Conservation (phyloP, 495 filamentous ascomycete genomes). For the Penicillium argentinense region DNA sequence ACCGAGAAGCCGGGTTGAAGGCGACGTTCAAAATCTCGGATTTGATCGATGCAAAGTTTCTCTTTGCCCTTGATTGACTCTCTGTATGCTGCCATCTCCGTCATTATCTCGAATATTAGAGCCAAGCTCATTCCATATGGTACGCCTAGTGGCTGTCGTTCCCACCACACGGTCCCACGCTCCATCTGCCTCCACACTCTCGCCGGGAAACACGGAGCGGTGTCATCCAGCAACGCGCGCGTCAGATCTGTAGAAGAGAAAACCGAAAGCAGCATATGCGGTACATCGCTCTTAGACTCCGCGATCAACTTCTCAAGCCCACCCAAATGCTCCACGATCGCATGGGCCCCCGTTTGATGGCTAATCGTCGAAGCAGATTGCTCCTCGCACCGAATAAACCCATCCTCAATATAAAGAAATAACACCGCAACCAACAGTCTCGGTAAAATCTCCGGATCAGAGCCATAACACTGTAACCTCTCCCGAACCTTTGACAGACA, state of each 20-base stretch:
- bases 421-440: constrained; percentile 37
- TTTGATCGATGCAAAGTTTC: constrained; percentile 9
- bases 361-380: constrained; percentile 33
- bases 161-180: constrained; percentile 21
- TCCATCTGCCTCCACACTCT: constrained; percentile 19
- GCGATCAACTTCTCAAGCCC: constrained; percentile 25
- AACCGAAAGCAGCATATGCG: constrained; percentile 34
- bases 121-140: constrained; percentile 16
- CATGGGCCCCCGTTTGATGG: constrained; percentile 36
- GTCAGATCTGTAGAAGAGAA: constrained; percentile 42
- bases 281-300: constrained; percentile 27
- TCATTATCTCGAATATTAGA: constrained; percentile 11
- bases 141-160: too few relatives aligned
- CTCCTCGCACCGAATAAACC: constrained; percentile 33
- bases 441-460: constrained; percentile 10
- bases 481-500: constrained; percentile 16
- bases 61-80: constrained; percentile 9
- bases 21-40: constrained; percentile 10
- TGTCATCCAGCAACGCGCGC: constrained; percentile 14
- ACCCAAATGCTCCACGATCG: constrained; percentile 32
- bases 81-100: constrained; percentile 18
- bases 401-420: constrained; percentile 39
- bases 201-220: constrained; percentile 16
- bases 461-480: constrained; percentile 10
- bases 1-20: constrained; percentile 12